Base-by-base conservation (phyloP, 2,329 filamentous ascomycete species). In the Arthrobotrys musiformis region DNA sequence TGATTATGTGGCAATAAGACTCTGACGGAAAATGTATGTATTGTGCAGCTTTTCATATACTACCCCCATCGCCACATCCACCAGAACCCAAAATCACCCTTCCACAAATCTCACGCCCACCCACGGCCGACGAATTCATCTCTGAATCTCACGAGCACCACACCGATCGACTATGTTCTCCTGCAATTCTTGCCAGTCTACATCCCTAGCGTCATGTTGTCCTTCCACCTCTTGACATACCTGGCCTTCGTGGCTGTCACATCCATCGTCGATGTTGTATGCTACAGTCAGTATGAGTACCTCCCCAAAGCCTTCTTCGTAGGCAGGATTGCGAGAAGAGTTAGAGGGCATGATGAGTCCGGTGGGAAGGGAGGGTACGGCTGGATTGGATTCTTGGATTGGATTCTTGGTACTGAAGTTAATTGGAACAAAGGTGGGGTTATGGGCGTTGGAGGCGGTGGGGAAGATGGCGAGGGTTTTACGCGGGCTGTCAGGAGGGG, bases 181-280 rank as follows among this genome's bases (percentile, higher is more conserved):
- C 86, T 88, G 77, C 88, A 88, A 56, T 89, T 91, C 81, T 72
- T 91, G 0, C 91, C 91, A 0, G 83, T 89, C 5, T 91, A 91
- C 81, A 82, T 92, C 0, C 90, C 91, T 0, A 87, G 90, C 0
- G 83, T 90, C 19, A 79, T 87, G n/a, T 85, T 92, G 44, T 89
- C 89, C 7, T 89, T 90, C 37, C 91, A 93, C 82, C 86, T 93
- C 2, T 85, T 93, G n/a, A 92, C 90, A 0, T 93, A 90, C 84
- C 86, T 92, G 69, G 81, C 92, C 9, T 88, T 92, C 78, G 85
- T 90, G 15, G 86, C 87, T 0, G 81, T 93, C 26, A 87, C 88
- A 78, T 91, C 90, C 1, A 81, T 90, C 0, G 90, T 93, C 79
- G 90, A 92, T 79, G 89, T 89, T 0, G 84, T 92, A 56, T 85